These are phyloP conservation scores for Chloris gayana DNA, from an alignment of 176 grass and related monocot genomes.

Conservation along the genomic window DNA sequence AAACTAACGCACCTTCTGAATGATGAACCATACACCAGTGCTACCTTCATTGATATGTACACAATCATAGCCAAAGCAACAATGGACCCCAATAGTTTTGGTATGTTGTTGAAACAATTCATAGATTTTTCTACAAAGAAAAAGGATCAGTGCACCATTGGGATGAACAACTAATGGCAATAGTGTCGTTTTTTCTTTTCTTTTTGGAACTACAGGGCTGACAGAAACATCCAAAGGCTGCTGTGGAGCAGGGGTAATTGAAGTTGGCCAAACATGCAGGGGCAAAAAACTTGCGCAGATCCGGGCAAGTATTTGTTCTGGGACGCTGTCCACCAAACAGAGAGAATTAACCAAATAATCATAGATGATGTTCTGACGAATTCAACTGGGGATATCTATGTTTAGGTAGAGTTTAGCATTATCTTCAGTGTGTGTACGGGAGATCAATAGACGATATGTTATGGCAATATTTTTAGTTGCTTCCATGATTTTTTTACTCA, in stretches of 20 bases:
- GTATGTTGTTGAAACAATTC: constrained; percentile 38
- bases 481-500: no score
- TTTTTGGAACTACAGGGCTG: constrained; percentile 42
- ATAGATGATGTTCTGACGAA: constrained; percentile 37
- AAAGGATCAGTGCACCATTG: background rate
- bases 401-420: constrained; percentile 24
- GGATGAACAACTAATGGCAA: background rate
- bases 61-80: constrained; percentile 46
- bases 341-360: constrained; percentile 69
- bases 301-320: constrained; percentile 68
- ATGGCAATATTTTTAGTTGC: background rate
- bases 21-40: constrained; percentile 40
- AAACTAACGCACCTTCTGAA: constrained; percentile 40
- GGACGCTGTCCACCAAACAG: constrained; percentile 78
- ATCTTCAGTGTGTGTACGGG: background rate
- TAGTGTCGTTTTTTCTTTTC: constrained; percentile 38
- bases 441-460: constrained; percentile 8
- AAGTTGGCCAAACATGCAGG: constrained; percentile 69
- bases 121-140: background rate
- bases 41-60: constrained; percentile 47
- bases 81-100: constrained; percentile 43
- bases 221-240: constrained; percentile 62
- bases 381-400: constrained; percentile 41
- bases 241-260: constrained; percentile 63
- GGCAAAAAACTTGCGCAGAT: constrained; percentile 55